Evolutionary conservation across 805 yeast genomes (phyloP).

Genomic region (Saccharomycopsis selenospora): DNA sequence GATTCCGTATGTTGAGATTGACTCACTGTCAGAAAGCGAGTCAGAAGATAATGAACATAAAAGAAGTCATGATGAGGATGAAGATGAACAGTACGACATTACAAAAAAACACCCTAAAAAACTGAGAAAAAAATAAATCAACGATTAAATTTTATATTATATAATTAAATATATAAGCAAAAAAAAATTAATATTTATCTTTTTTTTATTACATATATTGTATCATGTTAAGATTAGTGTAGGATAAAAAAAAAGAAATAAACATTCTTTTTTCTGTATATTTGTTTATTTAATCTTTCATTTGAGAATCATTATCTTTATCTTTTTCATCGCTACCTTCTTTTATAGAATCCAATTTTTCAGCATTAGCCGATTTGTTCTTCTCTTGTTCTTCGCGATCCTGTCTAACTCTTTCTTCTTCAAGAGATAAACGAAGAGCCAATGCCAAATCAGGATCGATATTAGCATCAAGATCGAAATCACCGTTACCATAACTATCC

Average conservation of each 20-base stretch:
- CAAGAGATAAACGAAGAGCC: constrained; percentile 89
- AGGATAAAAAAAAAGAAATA: too few species aligned
- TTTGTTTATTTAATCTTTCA: neutral
- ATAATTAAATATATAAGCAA: too few species aligned
- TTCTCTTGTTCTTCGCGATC: constrained; percentile 44
- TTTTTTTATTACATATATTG: too few species aligned
- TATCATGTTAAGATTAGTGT: too few species aligned
- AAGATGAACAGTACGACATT: too few species aligned
- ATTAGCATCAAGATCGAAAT: constrained; percentile 26
- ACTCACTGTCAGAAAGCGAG: neutral
- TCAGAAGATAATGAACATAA: neutral
- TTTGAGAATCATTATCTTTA: constrained; percentile 1
- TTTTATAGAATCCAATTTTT: neutral
- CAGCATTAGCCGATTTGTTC: constrained; percentile 1
- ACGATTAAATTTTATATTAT: too few species aligned
- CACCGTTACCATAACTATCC: constrained; percentile 39
- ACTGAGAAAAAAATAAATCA: too few species aligned
- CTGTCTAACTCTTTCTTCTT: constrained; percentile 90
- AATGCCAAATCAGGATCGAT: constrained; percentile 96
- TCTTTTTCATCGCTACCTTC: neutral
- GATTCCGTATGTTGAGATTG: neutral
- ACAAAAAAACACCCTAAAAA: too few species aligned
- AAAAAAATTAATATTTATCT: too few species aligned
- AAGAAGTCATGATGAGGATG: neutral
- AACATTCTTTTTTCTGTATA: too few species aligned